Percentiles rank a stretch among this genome's conserved stretches.
These are phyloP conservation scores for Entrophospora sp. DNA, from an alignment of 192 early-diverging fungal genomes.

Conservation along the genomic window DNA sequence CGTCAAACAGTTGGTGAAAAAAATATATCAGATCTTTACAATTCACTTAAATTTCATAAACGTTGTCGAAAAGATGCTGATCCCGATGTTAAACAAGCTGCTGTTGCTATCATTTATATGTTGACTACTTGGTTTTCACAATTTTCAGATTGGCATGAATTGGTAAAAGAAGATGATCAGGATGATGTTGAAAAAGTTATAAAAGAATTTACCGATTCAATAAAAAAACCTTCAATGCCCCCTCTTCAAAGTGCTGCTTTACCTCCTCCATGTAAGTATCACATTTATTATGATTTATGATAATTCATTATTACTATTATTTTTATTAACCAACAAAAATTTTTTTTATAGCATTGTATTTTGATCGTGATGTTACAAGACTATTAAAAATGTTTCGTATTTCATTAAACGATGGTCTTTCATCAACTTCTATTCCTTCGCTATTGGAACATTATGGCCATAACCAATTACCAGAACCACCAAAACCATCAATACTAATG, in stretches of 20 bases:
- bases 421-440: conserved; percentile 42
- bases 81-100: conserved; percentile 61
- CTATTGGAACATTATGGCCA: conserved; percentile 72
- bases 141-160: conserved; percentile 84
- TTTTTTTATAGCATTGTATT: conserved; percentile 83
- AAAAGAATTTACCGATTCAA: conserved; percentile 46
- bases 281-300: not conserved
- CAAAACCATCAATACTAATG: conserved; percentile 48
- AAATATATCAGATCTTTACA: conserved; percentile 71
- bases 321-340: too few relatives aligned
- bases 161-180: conserved; percentile 76
- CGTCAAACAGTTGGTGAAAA: conserved; percentile 69
- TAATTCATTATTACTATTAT: too few relatives aligned
- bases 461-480: conserved; percentile 77
- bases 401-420: conserved; percentile 56
- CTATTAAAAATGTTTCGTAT: conserved; percentile 81
- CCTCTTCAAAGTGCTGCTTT: conserved; percentile 35
- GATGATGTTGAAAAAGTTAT: conserved; percentile 62
- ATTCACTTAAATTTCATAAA: conserved; percentile 67
- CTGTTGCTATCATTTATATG: conserved; percentile 72
- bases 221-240: conserved; percentile 40
- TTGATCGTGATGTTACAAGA: conserved; percentile 84
- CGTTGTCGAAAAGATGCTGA: conserved; percentile 58
- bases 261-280: conserved; percentile 49
- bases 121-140: conserved; percentile 67